Base-by-base conservation (phyloP, 495 filamentous ascomycete genomes). In the Echria macrotheca region DNA sequence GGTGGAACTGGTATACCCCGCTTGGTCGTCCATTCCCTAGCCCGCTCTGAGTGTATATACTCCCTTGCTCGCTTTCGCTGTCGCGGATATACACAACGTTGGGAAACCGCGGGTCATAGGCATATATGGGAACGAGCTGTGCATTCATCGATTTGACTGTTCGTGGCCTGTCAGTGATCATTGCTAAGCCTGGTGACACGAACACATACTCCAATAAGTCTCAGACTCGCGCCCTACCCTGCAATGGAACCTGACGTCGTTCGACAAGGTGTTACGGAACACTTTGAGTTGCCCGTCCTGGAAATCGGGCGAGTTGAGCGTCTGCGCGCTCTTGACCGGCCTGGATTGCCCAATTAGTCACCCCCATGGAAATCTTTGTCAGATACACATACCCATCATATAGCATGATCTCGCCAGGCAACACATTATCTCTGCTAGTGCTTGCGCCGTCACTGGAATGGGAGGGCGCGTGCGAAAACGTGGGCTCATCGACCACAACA, bases 41-140 rank as follows among this genome's bases (percentile, higher is more conserved):
- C 44, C 41, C 11, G 49, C 29, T 21, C 15, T 53, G 49, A 48
- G 51, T 45, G 19, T 61, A 57, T 14, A 24, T 46, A 15, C 33
- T 55, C 33, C 33, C 47, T 31, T 55, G 60, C 11, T 64, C 53
- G 47, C 33, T 58, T 18, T 64, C 58, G 12, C 50, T 62, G 50
- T 67, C 64, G 12, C 61, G 57, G 32, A 67, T 57, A 46, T 61
- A 64, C 1, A 67, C 52, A 14, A 64, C 54, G 18, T 64, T 54
- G n/a, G 56, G 46, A 11, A 63, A 55, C 2, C 58, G 54, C 7
- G 52, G 58, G 43, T 65, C 64, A 37, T 67, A 66, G 12, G 63
- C 60, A 35, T 68, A 68, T 4, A 63, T 47, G 14, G 65, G 65
- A n/a, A 68, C 57, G 1, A 68, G 56, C 28, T 68, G 58, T 8